phyloP scores from a whole-genome alignment of 345 rosid species.

The Salix purpurea region DNA sequence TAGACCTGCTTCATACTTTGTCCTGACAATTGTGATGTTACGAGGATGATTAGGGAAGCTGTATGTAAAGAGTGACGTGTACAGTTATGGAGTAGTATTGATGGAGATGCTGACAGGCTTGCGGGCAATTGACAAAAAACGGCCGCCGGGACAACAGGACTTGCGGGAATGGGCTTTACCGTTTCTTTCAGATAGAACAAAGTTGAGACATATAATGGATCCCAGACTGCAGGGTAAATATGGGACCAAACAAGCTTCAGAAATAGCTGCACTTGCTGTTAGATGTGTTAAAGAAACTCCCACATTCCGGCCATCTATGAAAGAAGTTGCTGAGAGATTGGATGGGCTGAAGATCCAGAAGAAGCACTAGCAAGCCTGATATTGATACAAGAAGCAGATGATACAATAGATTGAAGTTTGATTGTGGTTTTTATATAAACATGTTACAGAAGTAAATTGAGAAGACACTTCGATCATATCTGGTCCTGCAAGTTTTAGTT shows the following conservation, averaged over 20 bases:
- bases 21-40: not conserved
- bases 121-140: too few species aligned
- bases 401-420: too few species aligned
- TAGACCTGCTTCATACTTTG: not conserved
- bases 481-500: too few species aligned
- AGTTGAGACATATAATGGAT: slow-evolving; percentile 2
- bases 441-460: too few species aligned
- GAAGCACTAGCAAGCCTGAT: too few species aligned
- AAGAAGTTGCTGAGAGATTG: not conserved
- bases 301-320: slow-evolving; percentile 8
- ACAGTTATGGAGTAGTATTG: too few species aligned
- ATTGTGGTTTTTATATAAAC: too few species aligned
- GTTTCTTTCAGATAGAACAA: not conserved
- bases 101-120: too few species aligned
- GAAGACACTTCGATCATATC: too few species aligned
- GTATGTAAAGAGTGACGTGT: too few species aligned
- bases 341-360: not conserved
- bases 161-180: not conserved
- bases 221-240: slow-evolving; percentile 3
- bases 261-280: not conserved
- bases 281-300: not conserved
- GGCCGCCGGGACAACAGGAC: not conserved
- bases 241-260: not conserved
- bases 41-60: not conserved
- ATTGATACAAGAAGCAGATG: too few species aligned